Percentiles rank a stretch among this genome's conserved stretches.
phyloP scores from a whole-genome alignment of 495 filamentous ascomycete genomes.

The Recurvomyces mirabilis region DNA sequence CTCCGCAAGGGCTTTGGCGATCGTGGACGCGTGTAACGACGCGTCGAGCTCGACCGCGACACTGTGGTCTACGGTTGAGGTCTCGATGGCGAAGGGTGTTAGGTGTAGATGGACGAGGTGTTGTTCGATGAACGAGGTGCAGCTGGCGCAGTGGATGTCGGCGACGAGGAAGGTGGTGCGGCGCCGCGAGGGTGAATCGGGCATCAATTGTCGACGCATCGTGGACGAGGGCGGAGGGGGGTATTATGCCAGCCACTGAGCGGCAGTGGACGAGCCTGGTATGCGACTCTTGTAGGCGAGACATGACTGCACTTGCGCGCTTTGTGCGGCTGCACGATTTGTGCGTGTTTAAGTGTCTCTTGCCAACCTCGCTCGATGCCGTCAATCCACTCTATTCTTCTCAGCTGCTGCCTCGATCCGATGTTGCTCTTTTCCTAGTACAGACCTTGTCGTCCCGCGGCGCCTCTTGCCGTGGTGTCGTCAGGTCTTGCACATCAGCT shows the following conservation, averaged over 20 bases:
- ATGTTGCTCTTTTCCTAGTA: too few relatives aligned
- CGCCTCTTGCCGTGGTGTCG: too few relatives aligned
- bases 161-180: conserved; percentile 28
- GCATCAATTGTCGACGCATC: neutral
- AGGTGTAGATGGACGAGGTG: conserved; percentile 32
- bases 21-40: neutral
- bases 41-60: conserved; percentile 28
- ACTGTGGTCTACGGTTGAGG: conserved; percentile 43
- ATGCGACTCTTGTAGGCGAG: neutral
- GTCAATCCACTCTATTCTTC: too few relatives aligned
- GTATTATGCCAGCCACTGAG: neutral
- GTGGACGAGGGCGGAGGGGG: too few relatives aligned
- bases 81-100: conserved; percentile 37
- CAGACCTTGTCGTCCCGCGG: too few relatives aligned
- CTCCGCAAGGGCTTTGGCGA: conserved; percentile 16
- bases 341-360: too few relatives aligned
- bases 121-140: conserved; percentile 33
- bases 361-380: too few relatives aligned
- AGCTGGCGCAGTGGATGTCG: conserved; percentile 45
- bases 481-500: too few relatives aligned
- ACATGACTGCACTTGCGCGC: neutral
- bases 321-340: too few relatives aligned
- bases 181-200: neutral
- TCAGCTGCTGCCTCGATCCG: too few relatives aligned
- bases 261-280: neutral